Evolutionary conservation across 1,284 basidiomycete species (phyloP).

Genomic region (Golubevia pallescens): DNA sequence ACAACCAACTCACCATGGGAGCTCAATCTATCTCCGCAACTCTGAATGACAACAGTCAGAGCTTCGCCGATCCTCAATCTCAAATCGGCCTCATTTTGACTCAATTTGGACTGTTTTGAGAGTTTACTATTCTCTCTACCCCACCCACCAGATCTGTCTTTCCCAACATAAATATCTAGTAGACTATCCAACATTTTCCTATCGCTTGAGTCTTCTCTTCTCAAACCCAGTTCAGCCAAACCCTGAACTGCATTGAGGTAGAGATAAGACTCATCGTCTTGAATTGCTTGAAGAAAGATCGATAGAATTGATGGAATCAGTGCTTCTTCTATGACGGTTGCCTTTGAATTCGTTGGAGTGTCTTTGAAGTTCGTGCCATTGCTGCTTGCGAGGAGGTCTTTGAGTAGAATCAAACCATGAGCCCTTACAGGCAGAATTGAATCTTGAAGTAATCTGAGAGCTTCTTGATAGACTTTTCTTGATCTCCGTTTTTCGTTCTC

Average conservation of each 20-base stretch:
- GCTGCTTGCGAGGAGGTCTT: slow-evolving; percentile 32
- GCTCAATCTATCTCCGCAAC: slow-evolving; percentile 29
- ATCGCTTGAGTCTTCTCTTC: slow-evolving; percentile 14
- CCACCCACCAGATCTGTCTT: slow-evolving; percentile 17
- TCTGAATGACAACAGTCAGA: slow-evolving; percentile 49
- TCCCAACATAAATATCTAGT: slow-evolving; percentile 37
- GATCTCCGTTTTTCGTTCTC: slow-evolving; percentile 1
- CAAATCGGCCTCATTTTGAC: slow-evolving; percentile 37
- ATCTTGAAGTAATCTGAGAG: slow-evolving; percentile 85
- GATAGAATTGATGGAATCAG: slow-evolving; percentile 86
- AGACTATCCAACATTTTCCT: slow-evolving; percentile 24
- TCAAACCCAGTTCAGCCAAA: slow-evolving; percentile 69
- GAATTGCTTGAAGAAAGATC: slow-evolving; percentile 82
- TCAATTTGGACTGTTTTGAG: too few relatives aligned
- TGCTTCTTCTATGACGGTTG: background rate
- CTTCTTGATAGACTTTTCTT: slow-evolving; percentile 74
- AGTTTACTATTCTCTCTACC: background rate
- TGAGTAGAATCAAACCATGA: slow-evolving; percentile 71
- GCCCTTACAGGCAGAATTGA: slow-evolving; percentile 92
- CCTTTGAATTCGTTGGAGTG: slow-evolving; percentile 16
- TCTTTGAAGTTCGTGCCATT: slow-evolving; percentile 1
- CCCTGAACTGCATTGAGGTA: slow-evolving; percentile 93
- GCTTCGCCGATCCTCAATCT: slow-evolving; percentile 55
- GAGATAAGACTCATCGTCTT: slow-evolving; percentile 93
- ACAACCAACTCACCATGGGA: slow-evolving; percentile 6